A percentile compares a stretch with the other conserved stretches of the same genome.
These are phyloP conservation scores for Saccharum hybrid DNA, from an alignment of 202 grass and related monocot genomes.

Conservation along the genomic window DNA sequence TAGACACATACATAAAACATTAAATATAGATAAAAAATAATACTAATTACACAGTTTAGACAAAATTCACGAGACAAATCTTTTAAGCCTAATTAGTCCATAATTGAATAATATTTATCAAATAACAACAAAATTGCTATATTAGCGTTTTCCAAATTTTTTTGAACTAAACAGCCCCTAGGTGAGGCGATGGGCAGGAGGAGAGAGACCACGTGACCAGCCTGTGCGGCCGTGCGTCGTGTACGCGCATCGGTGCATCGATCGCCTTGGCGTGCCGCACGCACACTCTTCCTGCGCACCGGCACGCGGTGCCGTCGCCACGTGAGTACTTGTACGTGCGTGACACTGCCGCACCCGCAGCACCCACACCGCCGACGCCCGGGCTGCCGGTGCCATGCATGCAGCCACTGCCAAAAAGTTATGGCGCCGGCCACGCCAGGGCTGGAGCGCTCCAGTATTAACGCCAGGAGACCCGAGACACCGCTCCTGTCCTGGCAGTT, in stretches of 20 bases:
- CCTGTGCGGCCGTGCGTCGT: neutral
- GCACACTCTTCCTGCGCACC: neutral
- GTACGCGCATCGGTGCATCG: neutral
- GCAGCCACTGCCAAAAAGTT: conserved; percentile 18
- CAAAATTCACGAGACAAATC: too few species aligned
- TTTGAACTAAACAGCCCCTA: too few species aligned
- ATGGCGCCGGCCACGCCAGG: neutral
- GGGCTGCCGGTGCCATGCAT: conserved; percentile 37
- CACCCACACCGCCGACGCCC: conserved; percentile 2
- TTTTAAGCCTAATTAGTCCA: too few species aligned
- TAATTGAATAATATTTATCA: too few species aligned
- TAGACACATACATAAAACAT: too few species aligned
- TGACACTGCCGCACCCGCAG: neutral
- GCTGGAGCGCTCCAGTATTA: neutral
- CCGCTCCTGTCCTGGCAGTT: too few species aligned
- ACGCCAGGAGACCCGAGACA: too few species aligned
- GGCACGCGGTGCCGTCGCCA: neutral
- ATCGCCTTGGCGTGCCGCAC: neutral
- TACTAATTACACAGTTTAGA: too few species aligned
- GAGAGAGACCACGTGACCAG: neutral
- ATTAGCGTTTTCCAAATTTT: too few species aligned
- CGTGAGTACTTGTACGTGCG: conserved; percentile 19
- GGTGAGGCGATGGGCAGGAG: neutral
- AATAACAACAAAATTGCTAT: too few species aligned
- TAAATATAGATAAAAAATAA: too few species aligned